Conservation (phyloP, 2,329 filamentous ascomycete genomes). For the Fusarium sp. region DNA sequence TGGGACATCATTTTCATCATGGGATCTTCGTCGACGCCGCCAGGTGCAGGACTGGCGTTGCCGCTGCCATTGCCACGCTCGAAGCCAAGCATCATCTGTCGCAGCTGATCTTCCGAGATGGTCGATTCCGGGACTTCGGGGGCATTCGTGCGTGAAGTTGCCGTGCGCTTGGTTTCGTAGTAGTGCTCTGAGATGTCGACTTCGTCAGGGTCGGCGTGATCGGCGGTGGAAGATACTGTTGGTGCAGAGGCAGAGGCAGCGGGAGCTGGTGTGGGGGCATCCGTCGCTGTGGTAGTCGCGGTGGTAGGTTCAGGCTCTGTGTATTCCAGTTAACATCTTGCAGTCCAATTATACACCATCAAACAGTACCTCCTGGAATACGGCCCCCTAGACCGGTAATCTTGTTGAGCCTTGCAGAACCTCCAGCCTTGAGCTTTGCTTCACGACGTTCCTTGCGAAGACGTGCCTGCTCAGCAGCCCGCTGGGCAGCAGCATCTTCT, state of each 20-base stretch:
- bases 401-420: slow-evolving; percentile 75
- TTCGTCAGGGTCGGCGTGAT: slow-evolving; percentile 76
- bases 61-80: slow-evolving; percentile 50
- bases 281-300: slow-evolving; percentile 44
- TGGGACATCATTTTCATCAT: slow-evolving; percentile 78
- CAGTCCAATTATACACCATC: neutral
- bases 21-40: slow-evolving; percentile 48
- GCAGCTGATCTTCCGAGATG: slow-evolving; percentile 69
- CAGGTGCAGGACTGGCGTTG: slow-evolving; percentile 43
- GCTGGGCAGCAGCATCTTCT: slow-evolving; percentile 61
- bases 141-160: slow-evolving; percentile 46
- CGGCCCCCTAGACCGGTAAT: slow-evolving; percentile 76
- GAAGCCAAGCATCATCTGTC: slow-evolving; percentile 73
- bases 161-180: slow-evolving; percentile 65
- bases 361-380: slow-evolving; percentile 49
- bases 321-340: neutral
- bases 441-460: slow-evolving; percentile 83
- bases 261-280: slow-evolving; percentile 46
- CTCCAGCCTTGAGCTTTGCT: slow-evolving; percentile 80
- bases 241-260: slow-evolving; percentile 50
- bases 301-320: slow-evolving; percentile 24
- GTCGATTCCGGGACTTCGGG: slow-evolving; percentile 48
- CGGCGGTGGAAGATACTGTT: slow-evolving; percentile 48
- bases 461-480: slow-evolving; percentile 74
- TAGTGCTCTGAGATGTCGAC: slow-evolving; percentile 83